Percentiles rank a stretch among this genome's conserved stretches.
These are phyloP conservation scores for Calonectria ilicicola DNA, from an alignment of 2,329 filamentous ascomycete genomes.

Conservation along the genomic window DNA sequence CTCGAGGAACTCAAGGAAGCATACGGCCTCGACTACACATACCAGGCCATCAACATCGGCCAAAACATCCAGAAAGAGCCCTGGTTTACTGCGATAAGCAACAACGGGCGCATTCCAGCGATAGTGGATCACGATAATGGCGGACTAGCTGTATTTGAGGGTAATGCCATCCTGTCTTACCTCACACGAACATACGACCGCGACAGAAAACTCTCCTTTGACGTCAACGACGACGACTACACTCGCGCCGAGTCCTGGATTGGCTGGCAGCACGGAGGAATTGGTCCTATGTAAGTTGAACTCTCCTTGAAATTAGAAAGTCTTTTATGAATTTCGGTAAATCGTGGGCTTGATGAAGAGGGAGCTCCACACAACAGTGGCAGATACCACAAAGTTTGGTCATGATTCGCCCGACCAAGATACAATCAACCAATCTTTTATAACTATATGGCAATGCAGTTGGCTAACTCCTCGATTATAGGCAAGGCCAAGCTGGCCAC, in stretches of 20 bases:
- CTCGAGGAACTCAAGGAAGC: slow-evolving; percentile 76
- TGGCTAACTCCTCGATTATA: slow-evolving; percentile 45
- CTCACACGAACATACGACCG: slow-evolving; percentile 79
- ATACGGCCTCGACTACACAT: slow-evolving; percentile 71
- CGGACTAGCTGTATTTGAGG: slow-evolving; percentile 78
- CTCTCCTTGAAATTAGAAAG: neutral
- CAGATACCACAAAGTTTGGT: no score
- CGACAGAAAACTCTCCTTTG: slow-evolving; percentile 57
- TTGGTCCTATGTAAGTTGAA: slow-evolving; percentile 68
- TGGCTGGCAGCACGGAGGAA: slow-evolving; percentile 79
- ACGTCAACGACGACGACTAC: slow-evolving; percentile 52
- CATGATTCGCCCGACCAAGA: no score
- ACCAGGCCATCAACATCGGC: slow-evolving; percentile 68
- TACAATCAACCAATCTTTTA: no score
- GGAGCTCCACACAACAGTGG: no score
- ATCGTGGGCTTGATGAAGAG: no score
- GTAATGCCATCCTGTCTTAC: slow-evolving; percentile 79
- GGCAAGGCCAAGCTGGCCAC: slow-evolving; percentile 82
- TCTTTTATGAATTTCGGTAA: no score
- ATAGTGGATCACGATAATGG: slow-evolving; percentile 75
- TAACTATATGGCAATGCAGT: neutral
- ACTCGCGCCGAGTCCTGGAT: slow-evolving; percentile 62
- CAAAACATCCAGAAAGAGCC: slow-evolving; percentile 75
- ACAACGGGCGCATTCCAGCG: slow-evolving; percentile 75
- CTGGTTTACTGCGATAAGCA: slow-evolving; percentile 73